Evolutionary conservation across 2,329 filamentous ascomycete species (phyloP), one percentile per base, ranked within the genome.

Genomic region (Emergomyces pasteurianus): DNA sequence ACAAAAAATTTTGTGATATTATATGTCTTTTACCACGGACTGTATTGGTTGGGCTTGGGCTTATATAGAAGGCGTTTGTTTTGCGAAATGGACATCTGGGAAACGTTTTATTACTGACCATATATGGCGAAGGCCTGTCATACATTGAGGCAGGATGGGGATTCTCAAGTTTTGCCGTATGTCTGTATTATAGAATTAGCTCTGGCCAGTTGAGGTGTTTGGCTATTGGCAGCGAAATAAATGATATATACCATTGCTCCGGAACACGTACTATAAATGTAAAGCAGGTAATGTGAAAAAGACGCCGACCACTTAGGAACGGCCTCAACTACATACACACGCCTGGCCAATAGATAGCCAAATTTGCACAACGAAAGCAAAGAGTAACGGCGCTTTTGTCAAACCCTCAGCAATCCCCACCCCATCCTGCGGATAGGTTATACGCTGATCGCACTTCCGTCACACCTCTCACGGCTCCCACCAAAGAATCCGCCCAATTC

Each of bases 391-490:
- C n/a, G n/a, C n/a, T n/a, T n/a, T n/a, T n/a, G n/a, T n/a, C n/a
- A n/a, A n/a, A 36, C 46, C 23, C 28, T 36, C 43, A 61, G 67
- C 31, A 53, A 69, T 63, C 65, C 64, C 54, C 65, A 61, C 63
- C 63, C 68, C 50, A 64, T 57, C 61, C 66, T 64, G 46, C 62
- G 65, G 58, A 66, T 18, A 65, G 67, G 28, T 67, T 65, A 64
- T 73, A 74, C 61, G 72, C 74, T 66, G 72, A 79, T 71, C 74
- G 78, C 69, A 76, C 77, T 23, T 76, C 75, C 83, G 85, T 87
- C 64, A 88, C 87, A 0, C 85, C 85, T 70, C 84, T 87, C 6
- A 84, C 85, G 67, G 87, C 87, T 65, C 82, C 86, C 14, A 87
- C 82, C 58, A 86, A 68, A 59, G 87, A 82, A 76, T 87, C 85